Percentiles rank a stretch among this genome's conserved stretches.
These are phyloP conservation scores for Leccinum truebloodii DNA, from an alignment of 768 basidiomycete species.

Conservation along the genomic window DNA sequence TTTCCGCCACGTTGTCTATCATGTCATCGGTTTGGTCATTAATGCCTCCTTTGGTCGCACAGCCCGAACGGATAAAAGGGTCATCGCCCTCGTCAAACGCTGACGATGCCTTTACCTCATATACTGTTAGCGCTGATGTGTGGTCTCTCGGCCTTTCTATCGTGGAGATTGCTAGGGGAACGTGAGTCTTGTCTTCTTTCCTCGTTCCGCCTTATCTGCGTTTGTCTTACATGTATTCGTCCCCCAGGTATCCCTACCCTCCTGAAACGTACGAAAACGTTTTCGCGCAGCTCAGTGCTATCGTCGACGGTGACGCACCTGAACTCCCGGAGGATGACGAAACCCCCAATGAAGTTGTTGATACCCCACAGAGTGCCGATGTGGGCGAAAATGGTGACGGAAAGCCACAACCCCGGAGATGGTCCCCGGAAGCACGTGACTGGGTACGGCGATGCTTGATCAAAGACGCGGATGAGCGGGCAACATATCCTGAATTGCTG, in stretches of 20 bases:
- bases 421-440: conserved; percentile 60
- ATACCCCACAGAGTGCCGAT: conserved; percentile 11
- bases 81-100: conserved; percentile 55
- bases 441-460: conserved; percentile 81
- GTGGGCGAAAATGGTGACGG: conserved; percentile 17
- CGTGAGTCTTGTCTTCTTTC: conserved; percentile 28
- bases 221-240: conserved; percentile 5
- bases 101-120: conserved; percentile 48
- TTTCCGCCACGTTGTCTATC: conserved; percentile 4
- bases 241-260: conserved; percentile 80
- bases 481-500: conserved; percentile 82
- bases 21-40: background rate
- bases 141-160: conserved; percentile 96
- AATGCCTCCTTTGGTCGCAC: conserved; percentile 6
- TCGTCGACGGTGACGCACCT: conserved; percentile 93
- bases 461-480: conserved; percentile 77
- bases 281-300: conserved; percentile 95
- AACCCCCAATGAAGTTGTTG: conserved; percentile 11
- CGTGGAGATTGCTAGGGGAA: conserved; percentile 87
- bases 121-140: conserved; percentile 95
- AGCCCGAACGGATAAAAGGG: conserved; percentile 97
- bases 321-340: conserved; percentile 66
- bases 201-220: background rate
- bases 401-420: conserved; percentile 19
- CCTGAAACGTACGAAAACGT: conserved; percentile 97